Conservation (phyloP, 805 yeast species). For the Candida arabinofermentans region DNA sequence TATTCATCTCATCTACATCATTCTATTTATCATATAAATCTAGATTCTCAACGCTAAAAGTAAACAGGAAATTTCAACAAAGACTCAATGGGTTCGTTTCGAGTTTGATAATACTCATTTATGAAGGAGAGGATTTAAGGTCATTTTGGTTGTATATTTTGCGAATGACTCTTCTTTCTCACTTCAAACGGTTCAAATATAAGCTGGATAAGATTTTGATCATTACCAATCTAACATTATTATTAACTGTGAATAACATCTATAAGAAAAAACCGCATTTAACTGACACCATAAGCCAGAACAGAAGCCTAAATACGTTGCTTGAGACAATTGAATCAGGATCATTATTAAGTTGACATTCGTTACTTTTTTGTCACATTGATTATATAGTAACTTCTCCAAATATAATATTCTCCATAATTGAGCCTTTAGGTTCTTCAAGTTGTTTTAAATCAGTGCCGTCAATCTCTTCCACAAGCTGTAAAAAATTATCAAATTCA, state of each 20-base stretch:
- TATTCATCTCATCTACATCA: slow-evolving; percentile 8
- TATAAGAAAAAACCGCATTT: neutral
- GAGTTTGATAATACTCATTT: slow-evolving; percentile 9
- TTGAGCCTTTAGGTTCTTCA: slow-evolving; percentile 20
- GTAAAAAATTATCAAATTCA: slow-evolving; percentile 13
- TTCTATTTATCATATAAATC: slow-evolving; percentile 2
- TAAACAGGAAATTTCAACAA: slow-evolving; percentile 2
- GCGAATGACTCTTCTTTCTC: slow-evolving; percentile 16
- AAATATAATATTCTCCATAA: slow-evolving; percentile 18
- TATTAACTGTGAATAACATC: slow-evolving; percentile 14
- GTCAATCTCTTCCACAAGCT: slow-evolving; percentile 12
- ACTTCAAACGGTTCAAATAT: slow-evolving; percentile 6
- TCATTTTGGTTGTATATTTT: slow-evolving; percentile 20
- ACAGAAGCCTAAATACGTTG: slow-evolving; percentile 5
- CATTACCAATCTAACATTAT: slow-evolving; percentile 9
- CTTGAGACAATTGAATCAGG: slow-evolving; percentile 7
- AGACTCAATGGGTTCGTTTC: slow-evolving; percentile 15
- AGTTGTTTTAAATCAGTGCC: slow-evolving; percentile 12
- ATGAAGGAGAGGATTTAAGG: slow-evolving; percentile 9
- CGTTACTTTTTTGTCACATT: neutral
- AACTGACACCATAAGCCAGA: slow-evolving; percentile 4
- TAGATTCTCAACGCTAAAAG: neutral
- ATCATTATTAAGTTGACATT: slow-evolving; percentile 3
- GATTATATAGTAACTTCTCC: neutral
- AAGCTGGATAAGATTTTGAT: slow-evolving; percentile 14